Evolutionary conservation across 2,329 filamentous ascomycete species (phyloP).

Genomic region (Orbilia ellipsospora): DNA sequence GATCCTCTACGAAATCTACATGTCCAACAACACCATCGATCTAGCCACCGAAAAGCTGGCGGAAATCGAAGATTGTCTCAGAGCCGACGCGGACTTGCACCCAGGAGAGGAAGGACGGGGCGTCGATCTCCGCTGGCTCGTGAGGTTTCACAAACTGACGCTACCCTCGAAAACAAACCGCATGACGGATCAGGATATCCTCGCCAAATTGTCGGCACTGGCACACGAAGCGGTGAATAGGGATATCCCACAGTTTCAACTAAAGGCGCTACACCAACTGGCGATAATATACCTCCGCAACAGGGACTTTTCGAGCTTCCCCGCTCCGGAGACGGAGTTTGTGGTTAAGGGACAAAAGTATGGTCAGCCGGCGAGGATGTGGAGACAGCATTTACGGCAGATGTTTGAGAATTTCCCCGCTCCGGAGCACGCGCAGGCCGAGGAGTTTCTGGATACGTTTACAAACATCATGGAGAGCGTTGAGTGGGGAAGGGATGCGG

Average conservation of each 20-base stretch:
- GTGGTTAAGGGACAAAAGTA: conserved; percentile 52
- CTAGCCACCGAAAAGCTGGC: conserved; percentile 39
- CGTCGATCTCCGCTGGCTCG: conserved; percentile 48
- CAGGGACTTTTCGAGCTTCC: conserved; percentile 30
- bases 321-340: conserved; percentile 48
- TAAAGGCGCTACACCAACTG: conserved; percentile 39
- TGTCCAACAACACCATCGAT: conserved; percentile 23
- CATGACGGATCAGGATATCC: conserved; percentile 40
- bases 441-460: conserved; percentile 52
- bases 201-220: conserved; percentile 47
- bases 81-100: conserved; percentile 36
- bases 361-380: conserved; percentile 37
- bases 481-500: conserved; percentile 32
- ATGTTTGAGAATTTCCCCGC: conserved; percentile 53
- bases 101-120: conserved; percentile 48
- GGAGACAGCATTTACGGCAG: conserved; percentile 34
- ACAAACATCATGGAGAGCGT: conserved; percentile 51
- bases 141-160: conserved; percentile 45
- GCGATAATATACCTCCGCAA: conserved; percentile 39
- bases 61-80: conserved; percentile 43
- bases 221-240: conserved; percentile 51
- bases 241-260: conserved; percentile 45
- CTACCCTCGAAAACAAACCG: conserved; percentile 17
- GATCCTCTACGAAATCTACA: conserved; percentile 46
- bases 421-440: conserved; percentile 41